Evolutionary conservation across 2,329 filamentous ascomycete species (phyloP), one percentile per base, ranked within the genome.

Genomic region (Alternaria brassicae): DNA sequence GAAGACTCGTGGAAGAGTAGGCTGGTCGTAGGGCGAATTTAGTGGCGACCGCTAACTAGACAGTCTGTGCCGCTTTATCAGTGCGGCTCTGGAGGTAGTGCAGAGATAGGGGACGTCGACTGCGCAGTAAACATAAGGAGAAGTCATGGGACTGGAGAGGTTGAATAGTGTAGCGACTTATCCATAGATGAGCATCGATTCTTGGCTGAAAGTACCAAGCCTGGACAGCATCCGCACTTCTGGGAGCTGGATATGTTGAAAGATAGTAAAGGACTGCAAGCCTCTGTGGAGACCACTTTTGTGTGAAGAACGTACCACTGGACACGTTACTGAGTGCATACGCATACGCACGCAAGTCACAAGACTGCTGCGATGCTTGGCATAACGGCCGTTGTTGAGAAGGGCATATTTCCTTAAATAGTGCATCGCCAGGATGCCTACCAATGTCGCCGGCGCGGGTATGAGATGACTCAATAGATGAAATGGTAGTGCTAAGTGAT

Each of bases 61-160:
- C 30, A 36, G 39, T 32, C 15, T 55, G 45, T 55, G 56, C 27
- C 25, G 28, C 36, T 28, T 27, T 23, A 13, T 55, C 23, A 48
- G 23, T 47, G 15, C 23, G 8, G 27, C 39, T 53, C 17, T 52
- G 12, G n/a, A 28, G 10, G 13, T 19, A 32, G 7, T 17, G 39
- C 9, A 6, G 25, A 21, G 17, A 25, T 21, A 25, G 23, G 23
- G 49, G 39, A 50, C 37, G 21, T 49, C 23, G 17, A 45, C 21
- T 51, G 6, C 9, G 17, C 19, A 15, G 27, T 47, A 17, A 19
- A 42, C 15, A 21, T 39, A 30, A 21, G 41, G 19, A 40, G 17
- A 49, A 15, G 19, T 9, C 8, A 9, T 47, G 45, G 19, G 25
- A 7, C 27, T 47, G 21, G 23, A n/a, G 10, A 25, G 27, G n/a